Evolutionary conservation across 1,284 basidiomycete species (phyloP).

Genomic region (Leucocoprinus gongylophorus): DNA sequence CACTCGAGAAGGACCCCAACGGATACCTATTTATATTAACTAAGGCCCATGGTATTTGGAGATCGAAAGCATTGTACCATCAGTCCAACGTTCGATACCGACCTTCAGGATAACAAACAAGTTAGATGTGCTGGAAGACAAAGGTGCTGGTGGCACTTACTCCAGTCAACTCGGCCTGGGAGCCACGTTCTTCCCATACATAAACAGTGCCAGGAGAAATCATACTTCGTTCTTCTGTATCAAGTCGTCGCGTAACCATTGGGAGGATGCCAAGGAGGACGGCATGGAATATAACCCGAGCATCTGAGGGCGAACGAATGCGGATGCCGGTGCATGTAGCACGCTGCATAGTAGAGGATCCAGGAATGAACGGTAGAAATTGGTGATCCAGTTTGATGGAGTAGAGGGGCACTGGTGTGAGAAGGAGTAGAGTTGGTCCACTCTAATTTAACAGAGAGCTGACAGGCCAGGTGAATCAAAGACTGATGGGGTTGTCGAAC

Average conservation of each 20-base stretch:
- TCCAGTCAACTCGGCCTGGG: constrained; percentile 63
- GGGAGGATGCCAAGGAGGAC: constrained; percentile 59
- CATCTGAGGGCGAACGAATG: constrained; percentile 59
- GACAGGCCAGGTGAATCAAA: constrained; percentile 25
- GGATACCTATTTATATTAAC: constrained; percentile 46
- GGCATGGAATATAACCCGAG: constrained; percentile 71
- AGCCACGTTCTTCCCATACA: constrained; percentile 77
- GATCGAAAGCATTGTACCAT: constrained; percentile 30
- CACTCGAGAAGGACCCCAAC: constrained; percentile 73
- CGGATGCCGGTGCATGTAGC: constrained; percentile 41
- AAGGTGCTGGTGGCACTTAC: constrained; percentile 34
- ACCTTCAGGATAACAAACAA: constrained; percentile 35
- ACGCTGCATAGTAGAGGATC: constrained; percentile 32
- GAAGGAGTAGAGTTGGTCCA: constrained; percentile 16
- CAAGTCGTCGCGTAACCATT: constrained; percentile 70
- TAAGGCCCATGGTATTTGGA: not conserved
- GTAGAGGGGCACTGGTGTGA: constrained; percentile 13
- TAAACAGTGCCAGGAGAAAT: constrained; percentile 67
- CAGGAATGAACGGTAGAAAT: constrained; percentile 11
- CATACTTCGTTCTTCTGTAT: constrained; percentile 58
- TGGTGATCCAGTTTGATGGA: constrained; percentile 12
- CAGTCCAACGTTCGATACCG: constrained; percentile 63
- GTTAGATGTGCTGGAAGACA: constrained; percentile 3
- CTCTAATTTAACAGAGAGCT: constrained; percentile 26
- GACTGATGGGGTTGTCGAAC: constrained; percentile 33